Percentiles rank a stretch among this genome's conserved stretches.
Evolutionary conservation across 345 rosid species (phyloP).

Genomic region (Bruguiera sexangula): DNA sequence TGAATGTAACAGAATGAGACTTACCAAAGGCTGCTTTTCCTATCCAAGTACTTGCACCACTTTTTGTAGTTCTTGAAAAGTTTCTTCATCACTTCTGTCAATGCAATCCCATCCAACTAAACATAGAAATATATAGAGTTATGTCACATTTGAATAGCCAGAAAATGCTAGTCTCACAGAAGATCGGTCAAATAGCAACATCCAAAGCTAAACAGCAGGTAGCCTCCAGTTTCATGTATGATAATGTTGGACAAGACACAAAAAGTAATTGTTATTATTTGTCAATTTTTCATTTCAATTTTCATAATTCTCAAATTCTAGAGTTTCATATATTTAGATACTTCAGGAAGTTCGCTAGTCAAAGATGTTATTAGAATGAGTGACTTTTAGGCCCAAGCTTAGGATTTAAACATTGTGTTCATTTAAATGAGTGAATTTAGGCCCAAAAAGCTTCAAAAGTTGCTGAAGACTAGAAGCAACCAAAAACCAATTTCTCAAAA

Average conservation of each 20-base stretch:
- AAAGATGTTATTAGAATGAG: background rate
- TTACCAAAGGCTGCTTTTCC: slow-evolving; percentile 99
- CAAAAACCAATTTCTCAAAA: background rate
- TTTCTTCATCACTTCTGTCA: slow-evolving; percentile 97
- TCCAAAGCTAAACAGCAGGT: background rate
- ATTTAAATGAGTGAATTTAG: no score
- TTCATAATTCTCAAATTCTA: no score
- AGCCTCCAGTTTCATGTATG: background rate
- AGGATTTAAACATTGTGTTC: background rate
- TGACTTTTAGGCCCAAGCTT: background rate
- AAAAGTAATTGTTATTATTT: background rate
- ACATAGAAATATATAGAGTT: background rate
- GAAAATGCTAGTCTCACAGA: background rate
- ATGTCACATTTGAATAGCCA: background rate
- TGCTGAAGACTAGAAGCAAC: background rate
- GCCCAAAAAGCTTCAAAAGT: background rate
- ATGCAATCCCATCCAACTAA: slow-evolving; percentile 92
- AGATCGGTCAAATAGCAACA: background rate
- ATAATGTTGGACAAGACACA: background rate
- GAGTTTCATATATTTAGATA: no score
- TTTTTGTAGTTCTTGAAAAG: slow-evolving; percentile 97
- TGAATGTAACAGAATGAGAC: slow-evolving; percentile 11
- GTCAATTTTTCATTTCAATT: background rate
- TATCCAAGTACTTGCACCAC: slow-evolving; percentile 96
- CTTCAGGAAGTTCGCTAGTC: no score